These are phyloP conservation scores for Pseudotsuga menziesii DNA, from an alignment of 75 land plant genomes.

Conservation along the genomic window DNA sequence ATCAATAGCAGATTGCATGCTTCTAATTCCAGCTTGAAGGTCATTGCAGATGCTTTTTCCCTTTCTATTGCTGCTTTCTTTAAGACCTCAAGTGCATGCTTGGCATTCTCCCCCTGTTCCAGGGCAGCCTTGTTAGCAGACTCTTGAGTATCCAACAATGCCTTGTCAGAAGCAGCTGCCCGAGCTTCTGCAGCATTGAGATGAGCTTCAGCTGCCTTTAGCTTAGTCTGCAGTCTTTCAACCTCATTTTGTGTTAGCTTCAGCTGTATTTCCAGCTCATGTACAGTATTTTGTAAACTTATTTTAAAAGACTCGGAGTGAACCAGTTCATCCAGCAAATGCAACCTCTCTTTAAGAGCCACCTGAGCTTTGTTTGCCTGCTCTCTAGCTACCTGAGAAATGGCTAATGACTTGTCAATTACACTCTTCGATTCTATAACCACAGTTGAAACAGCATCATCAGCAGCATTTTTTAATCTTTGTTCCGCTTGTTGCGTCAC, in stretches of 20 bases:
- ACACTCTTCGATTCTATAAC: slow-evolving; percentile 37
- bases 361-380: slow-evolving; percentile 35
- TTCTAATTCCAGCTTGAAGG: slow-evolving; percentile 54
- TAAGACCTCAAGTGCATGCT: slow-evolving; percentile 41
- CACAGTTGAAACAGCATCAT: slow-evolving; percentile 32
- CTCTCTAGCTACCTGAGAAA: slow-evolving; percentile 42
- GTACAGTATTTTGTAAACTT: slow-evolving; percentile 29
- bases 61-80: slow-evolving; percentile 38
- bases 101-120: slow-evolving; percentile 32
- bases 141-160: slow-evolving; percentile 38
- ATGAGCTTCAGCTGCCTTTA: slow-evolving; percentile 22
- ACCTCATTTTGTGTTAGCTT: slow-evolving; percentile 26
- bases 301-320: slow-evolving; percentile 31
- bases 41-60: slow-evolving; percentile 31
- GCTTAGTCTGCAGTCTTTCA: slow-evolving; percentile 32
- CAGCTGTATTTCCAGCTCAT: slow-evolving; percentile 34
- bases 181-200: slow-evolving; percentile 39
- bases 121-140: slow-evolving; percentile 16
- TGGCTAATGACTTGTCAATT: slow-evolving; percentile 37
- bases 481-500: slow-evolving; percentile 45
- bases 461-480: slow-evolving; percentile 31
- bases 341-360: slow-evolving; percentile 26
- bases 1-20: slow-evolving; percentile 46
- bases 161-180: slow-evolving; percentile 40
- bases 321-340: slow-evolving; percentile 37